A percentile compares a stretch with the other conserved stretches of the same genome.
These are phyloP conservation scores for Elsinoe ampelina DNA, from an alignment of 2,329 filamentous ascomycete species.

Conservation along the genomic window DNA sequence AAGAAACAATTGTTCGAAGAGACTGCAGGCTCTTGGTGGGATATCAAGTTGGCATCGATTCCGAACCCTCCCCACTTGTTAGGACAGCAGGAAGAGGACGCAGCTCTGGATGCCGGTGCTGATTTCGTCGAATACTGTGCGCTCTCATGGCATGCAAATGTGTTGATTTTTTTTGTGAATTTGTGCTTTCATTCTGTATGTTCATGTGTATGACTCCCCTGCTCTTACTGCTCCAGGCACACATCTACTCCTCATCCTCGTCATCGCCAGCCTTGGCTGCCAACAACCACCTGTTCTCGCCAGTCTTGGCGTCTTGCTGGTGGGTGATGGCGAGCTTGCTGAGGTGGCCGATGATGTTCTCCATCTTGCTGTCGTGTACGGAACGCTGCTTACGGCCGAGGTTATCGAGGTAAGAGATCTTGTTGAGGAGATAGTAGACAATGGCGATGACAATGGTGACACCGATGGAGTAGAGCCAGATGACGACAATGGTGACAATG, in stretches of 20 bases:
- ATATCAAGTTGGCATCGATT: constrained; percentile 12
- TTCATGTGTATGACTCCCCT: constrained; percentile 11
- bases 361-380: constrained; percentile 53
- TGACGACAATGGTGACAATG: constrained; percentile 55
- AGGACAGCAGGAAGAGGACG: neutral
- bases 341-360: constrained; percentile 57
- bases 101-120: constrained; percentile 5
- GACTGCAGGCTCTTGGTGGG: constrained; percentile 11
- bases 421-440: constrained; percentile 54
- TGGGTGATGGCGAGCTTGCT: constrained; percentile 56
- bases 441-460: constrained; percentile 58
- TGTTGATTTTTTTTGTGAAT: constrained; percentile 7
- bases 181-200: constrained; percentile 13
- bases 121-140: constrained; percentile 3
- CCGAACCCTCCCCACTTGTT: neutral
- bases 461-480: constrained; percentile 59
- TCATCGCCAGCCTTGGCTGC: constrained; percentile 36
- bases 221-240: constrained; percentile 2
- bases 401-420: constrained; percentile 49
- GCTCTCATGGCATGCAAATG: constrained; percentile 8
- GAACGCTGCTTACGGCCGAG: constrained; percentile 55
- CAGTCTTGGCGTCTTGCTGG: constrained; percentile 42
- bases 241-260: constrained; percentile 39
- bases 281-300: constrained; percentile 36
- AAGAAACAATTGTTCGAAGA: constrained; percentile 10